Base-by-base conservation (phyloP, 1,139 yeast species). In the Yamadazyma spencermartinsiae region DNA sequence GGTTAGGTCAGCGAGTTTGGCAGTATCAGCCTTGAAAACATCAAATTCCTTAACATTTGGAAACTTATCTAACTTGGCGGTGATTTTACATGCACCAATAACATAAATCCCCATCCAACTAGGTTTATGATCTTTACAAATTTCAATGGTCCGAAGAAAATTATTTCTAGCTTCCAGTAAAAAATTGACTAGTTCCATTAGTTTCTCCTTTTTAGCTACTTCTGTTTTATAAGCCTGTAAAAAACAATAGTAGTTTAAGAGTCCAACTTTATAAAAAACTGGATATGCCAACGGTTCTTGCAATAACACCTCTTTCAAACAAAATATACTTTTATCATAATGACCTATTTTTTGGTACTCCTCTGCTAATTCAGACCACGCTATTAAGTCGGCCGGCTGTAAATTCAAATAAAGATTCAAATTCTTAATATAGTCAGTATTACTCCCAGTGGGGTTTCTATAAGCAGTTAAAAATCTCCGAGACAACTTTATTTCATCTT, bases 331-430 rank as follows among this genome's bases (percentile, higher is more conserved):
- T 51, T 82, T 80, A 23, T 78, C 82, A 50, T 76, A 82, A 49
- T 81, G 80, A 1, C 89, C 89, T n/a, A 72, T 47, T 8, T 63
- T 56, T 26, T 61, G 60, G 55, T 90, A 90, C 18, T 74, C 70
- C 29, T 79, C 77, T 4, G 81, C 85, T 42, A 88, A 67, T 60
- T 86, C 95, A 34, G 80, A 72, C 95, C 95, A 88, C 1, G 86
- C 66, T 47, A 83, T 79, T 5, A 77, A 65, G 59, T 92, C 98
- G 21, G 81, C 60, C 1, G 97, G 96, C 49, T 74, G 78, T 38
- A 70, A 56, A 36, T 76, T 76, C 37, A 82, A 59, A 50, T 74
- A 76, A 41, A 61, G 65, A 26, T 64, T 59, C 45, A 86, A 66
- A 44, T 72, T 75, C 33, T 63, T 61, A 33, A 81, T 72, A 53